Conservation (phyloP, 140 eudicot genomes). For the Ambrosia hybrid region DNA sequence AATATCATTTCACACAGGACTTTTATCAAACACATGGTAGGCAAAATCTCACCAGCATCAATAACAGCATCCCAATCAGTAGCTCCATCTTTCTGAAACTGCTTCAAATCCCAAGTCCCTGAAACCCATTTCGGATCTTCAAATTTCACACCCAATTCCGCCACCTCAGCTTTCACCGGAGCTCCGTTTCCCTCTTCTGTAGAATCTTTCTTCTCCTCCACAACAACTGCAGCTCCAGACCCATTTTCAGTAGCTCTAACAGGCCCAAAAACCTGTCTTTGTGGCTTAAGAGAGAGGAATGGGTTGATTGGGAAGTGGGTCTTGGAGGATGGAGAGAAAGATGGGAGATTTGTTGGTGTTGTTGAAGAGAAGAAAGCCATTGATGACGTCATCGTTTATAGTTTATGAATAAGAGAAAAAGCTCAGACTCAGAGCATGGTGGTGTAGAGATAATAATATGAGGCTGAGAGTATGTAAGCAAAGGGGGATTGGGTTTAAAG, state of each 20-base stretch:
- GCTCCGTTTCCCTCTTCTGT: slow-evolving; percentile 59
- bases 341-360: slow-evolving; percentile 51
- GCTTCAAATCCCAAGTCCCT: slow-evolving; percentile 94
- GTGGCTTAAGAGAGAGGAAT: slow-evolving; percentile 39
- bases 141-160: slow-evolving; percentile 32
- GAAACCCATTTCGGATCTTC: slow-evolving; percentile 80
- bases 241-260: slow-evolving; percentile 47
- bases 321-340: slow-evolving; percentile 47
- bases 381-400: too few relatives aligned
- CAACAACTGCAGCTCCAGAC: slow-evolving; percentile 50
- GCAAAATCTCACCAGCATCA: slow-evolving; percentile 83
- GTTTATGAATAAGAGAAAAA: too few relatives aligned
- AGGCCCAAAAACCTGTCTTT: slow-evolving; percentile 23
- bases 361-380: slow-evolving; percentile 43
- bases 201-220: slow-evolving; percentile 49
- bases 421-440: too few relatives aligned
- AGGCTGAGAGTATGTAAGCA: too few relatives aligned
- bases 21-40: slow-evolving; percentile 25
- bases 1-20: neutral
- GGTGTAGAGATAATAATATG: too few relatives aligned
- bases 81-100: slow-evolving; percentile 75
- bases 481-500: too few relatives aligned
- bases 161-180: slow-evolving; percentile 31
- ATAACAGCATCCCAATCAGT: slow-evolving; percentile 95
- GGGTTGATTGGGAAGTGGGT: slow-evolving; percentile 46